phyloP scores from a whole-genome alignment of 352 stramenopile genomes.

The Pythium folliculosum region DNA sequence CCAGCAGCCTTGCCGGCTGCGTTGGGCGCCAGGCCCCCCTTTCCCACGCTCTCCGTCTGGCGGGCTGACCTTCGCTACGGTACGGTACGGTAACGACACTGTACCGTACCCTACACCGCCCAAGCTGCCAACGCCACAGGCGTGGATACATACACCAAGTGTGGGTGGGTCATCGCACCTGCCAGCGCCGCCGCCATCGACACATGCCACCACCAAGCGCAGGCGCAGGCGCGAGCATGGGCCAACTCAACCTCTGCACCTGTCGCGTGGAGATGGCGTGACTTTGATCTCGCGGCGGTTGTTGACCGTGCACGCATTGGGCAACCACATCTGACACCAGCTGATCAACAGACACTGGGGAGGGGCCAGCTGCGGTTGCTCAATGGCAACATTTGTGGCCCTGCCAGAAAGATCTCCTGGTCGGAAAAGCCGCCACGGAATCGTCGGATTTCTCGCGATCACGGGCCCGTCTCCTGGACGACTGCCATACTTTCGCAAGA shows the following conservation, averaged over 20 bases:
- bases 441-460: background rate
- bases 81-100: constrained; percentile 1
- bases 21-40: background rate
- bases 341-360: background rate
- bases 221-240: background rate
- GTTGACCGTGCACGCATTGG: constrained; percentile 10
- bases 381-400: background rate
- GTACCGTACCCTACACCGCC: background rate
- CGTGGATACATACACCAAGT: background rate
- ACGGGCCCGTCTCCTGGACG: background rate
- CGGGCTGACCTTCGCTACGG: background rate
- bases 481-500: background rate
- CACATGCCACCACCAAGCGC: background rate
- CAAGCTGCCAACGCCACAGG: background rate
- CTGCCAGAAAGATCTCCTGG: constrained; percentile 5
- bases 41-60: constrained; percentile 8
- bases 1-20: background rate
- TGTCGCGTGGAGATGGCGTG: constrained; percentile 9
- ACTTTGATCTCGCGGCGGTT: constrained; percentile 16
- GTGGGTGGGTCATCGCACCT: too few species aligned
- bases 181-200: background rate
- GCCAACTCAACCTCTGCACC: background rate
- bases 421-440: constrained; percentile 4
- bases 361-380: background rate
- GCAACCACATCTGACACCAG: background rate